Evolutionary conservation across 75 land plant species (phyloP), one percentile per base, ranked within the genome.

Genomic region (Pseudotsuga menziesii): DNA sequence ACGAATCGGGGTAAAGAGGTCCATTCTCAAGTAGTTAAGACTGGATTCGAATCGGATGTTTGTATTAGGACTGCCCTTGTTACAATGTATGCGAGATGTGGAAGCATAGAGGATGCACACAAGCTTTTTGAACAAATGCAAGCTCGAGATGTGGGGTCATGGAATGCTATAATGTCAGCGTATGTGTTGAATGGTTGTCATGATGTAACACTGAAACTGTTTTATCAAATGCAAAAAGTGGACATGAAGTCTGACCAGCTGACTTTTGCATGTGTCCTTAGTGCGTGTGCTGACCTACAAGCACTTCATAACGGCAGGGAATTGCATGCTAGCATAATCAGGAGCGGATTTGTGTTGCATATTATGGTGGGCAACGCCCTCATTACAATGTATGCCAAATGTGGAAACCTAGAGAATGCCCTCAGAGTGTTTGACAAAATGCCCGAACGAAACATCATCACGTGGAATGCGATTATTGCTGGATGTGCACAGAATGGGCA

Each of bases 101-200:
- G 91, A 41, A 78, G 57, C 55, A 26, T 89, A 71, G 76, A 82
- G 15, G 81, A 78, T 61, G 94, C 94, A 9, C 25, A 77, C 4
- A 54, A 61, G n/a, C 79, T 87, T 25, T 89, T 92, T 61, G 41
- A 2, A 0, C 32, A 74, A 52, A 78, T 84, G 78, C 12, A 32
- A n/a, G 72, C 57, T 26, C 82, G 79, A 58, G 90, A 87, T 79
- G 61, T 77, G 70, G 80, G 89, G 48, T 81, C 85, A 25, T 92
- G 94, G 94, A 92, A 89, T 75, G 63, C 91, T 12, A 85, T 92
- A 83, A 92, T 92, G 54, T 61, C 57, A 57, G 94, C 89, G 11
- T 84, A 78, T 76, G 88, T 88, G 13, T 84, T 87, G 32, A 83
- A 85, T 67, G 91, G 91, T 20, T 52, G 63, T 75, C 83, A 75